phyloP scores from a whole-genome alignment of 768 basidiomycete genomes.

The Suillus ampliporus region DNA sequence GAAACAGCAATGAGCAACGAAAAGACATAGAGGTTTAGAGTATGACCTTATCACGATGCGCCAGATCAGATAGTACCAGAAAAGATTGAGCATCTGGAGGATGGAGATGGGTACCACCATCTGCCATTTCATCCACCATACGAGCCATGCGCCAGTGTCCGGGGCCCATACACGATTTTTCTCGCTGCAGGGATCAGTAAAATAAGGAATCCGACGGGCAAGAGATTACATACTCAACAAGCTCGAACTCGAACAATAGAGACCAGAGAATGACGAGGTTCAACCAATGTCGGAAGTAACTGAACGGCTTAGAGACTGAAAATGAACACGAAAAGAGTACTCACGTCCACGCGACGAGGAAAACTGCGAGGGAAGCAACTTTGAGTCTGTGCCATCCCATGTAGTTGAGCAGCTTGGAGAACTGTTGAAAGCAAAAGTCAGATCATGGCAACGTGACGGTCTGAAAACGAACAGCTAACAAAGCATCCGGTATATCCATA shows the following conservation, averaged over 20 bases:
- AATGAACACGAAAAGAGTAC: conserved; percentile 34
- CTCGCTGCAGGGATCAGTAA: conserved; percentile 46
- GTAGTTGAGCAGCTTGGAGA: conserved; percentile 90
- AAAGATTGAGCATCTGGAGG: conserved; percentile 85
- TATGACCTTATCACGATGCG: conserved; percentile 77
- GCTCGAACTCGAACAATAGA: conserved; percentile 78
- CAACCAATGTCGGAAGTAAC: conserved; percentile 93
- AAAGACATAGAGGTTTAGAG: not conserved
- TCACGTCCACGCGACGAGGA: conserved; percentile 83
- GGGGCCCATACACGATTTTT: conserved; percentile 62
- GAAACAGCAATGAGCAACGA: conserved; percentile 15
- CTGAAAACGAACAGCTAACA: conserved; percentile 70
- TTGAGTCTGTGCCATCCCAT: conserved; percentile 71
- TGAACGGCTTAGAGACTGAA: conserved; percentile 34
- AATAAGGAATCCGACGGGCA: not conserved
- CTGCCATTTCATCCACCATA: conserved; percentile 81
- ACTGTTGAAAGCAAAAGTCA: conserved; percentile 43
- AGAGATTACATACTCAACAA: conserved; percentile 67
- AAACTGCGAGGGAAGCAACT: conserved; percentile 62
- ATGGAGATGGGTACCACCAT: conserved; percentile 76
- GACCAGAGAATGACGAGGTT: conserved; percentile 89
- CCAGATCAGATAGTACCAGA: conserved; percentile 90
- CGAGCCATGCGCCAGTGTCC: conserved; percentile 69
- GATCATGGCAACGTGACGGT: not conserved
- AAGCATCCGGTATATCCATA: conserved; percentile 95